phyloP scores from a whole-genome alignment of 1,139 yeast genomes.

The Yamadazyma atmosphaerica region DNA sequence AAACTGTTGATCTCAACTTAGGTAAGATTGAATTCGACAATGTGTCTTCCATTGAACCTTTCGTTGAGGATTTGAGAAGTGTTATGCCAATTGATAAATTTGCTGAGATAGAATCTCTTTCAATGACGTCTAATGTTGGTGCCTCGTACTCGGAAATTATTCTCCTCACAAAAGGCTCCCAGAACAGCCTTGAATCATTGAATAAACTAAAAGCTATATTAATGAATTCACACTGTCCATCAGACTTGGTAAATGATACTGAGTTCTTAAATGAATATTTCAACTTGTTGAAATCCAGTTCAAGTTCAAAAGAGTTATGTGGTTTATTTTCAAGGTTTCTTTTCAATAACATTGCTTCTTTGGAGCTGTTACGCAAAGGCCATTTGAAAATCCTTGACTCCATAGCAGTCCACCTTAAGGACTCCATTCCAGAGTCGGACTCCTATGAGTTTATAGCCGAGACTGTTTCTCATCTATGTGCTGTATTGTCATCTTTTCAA shows the following conservation, averaged over 20 bases:
- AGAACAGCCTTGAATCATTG: neutral
- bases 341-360: slow-evolving; percentile 2
- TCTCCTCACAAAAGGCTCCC: neutral
- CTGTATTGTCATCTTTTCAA: slow-evolving; percentile 16
- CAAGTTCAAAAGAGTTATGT: neutral
- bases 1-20: neutral
- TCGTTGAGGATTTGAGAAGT: slow-evolving; percentile 1
- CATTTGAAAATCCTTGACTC: slow-evolving; percentile 25
- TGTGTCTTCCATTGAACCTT: neutral
- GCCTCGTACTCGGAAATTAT: neutral
- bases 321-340: slow-evolving; percentile 1
- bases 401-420: slow-evolving; percentile 20
- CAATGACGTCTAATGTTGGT: neutral
- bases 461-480: slow-evolving; percentile 6
- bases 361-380: slow-evolving; percentile 15
- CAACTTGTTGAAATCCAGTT: neutral
- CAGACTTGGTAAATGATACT: neutral
- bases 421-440: neutral
- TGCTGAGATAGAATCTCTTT: neutral
- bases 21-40: neutral
- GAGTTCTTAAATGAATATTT: neutral
- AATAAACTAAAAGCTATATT: neutral
- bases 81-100: neutral
- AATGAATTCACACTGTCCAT: neutral
- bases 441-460: slow-evolving; percentile 1